Percentiles rank a stretch among this genome's conserved stretches.
Conservation (phyloP, 345 rosid species). For the Trapa bicornis region DNA sequence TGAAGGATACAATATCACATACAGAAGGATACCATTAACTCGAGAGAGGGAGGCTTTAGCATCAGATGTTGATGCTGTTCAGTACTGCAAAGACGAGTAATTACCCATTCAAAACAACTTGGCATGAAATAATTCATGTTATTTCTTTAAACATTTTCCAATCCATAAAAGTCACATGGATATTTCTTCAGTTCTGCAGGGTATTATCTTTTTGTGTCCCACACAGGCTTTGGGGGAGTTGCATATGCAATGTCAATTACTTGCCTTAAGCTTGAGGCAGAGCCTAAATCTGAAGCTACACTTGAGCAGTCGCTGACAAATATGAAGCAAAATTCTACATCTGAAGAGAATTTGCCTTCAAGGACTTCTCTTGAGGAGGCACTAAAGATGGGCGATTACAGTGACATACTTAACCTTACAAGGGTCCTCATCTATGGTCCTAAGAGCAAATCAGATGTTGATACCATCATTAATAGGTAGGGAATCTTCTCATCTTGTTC, state of each 20-base stretch:
- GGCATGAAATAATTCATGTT: neutral
- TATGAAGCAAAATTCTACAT: slow-evolving; percentile 16
- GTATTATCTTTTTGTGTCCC: slow-evolving; percentile 77
- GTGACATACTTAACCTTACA: slow-evolving; percentile 91
- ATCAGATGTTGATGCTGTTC: slow-evolving; percentile 79
- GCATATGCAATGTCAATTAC: slow-evolving; percentile 85
- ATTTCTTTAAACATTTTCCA: neutral
- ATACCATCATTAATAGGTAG: slow-evolving; percentile 54
- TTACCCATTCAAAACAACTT: slow-evolving; percentile 13
- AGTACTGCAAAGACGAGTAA: slow-evolving; percentile 62
- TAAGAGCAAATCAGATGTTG: slow-evolving; percentile 83
- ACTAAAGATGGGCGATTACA: slow-evolving; percentile 76
- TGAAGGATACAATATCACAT: slow-evolving; percentile 54
- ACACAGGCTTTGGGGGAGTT: slow-evolving; percentile 87
- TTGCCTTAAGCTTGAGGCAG: slow-evolving; percentile 61
- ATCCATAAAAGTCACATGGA: neutral
- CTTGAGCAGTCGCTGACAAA: slow-evolving; percentile 20
- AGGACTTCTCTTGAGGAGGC: slow-evolving; percentile 62
- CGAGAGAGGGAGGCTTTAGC: slow-evolving; percentile 88
- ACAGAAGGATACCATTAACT: slow-evolving; percentile 84
- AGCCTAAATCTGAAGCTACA: slow-evolving; percentile 23
- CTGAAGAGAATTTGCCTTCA: slow-evolving; percentile 28
- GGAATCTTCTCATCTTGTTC: slow-evolving; percentile 4
- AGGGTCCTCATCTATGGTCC: slow-evolving; percentile 90
- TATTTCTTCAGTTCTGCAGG: slow-evolving; percentile 41